Evolutionary conservation across 495 filamentous ascomycete species (phyloP), one percentile per base, ranked within the genome.

Genomic region (Astrothelium subdiscretum): DNA sequence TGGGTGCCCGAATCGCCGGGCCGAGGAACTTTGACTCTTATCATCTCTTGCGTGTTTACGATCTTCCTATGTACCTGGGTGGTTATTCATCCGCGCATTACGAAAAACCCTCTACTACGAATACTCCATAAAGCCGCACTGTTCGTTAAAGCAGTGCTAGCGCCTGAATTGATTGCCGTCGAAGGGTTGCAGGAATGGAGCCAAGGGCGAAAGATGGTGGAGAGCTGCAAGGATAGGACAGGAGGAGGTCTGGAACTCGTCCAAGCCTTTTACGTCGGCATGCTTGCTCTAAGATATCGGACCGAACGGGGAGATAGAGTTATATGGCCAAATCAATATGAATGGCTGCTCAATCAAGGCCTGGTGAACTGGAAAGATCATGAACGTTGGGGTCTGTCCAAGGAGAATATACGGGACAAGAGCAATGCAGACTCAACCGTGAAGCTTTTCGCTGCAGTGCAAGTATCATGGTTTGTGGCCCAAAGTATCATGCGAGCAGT

Each of bases 161-260:
- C 73, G 3, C 73, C 73, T 2, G 72, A 76, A 52, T 69, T 73
- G 32, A 73, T 74, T 35, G 72, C 71, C 6, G 71, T 76, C 13
- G 73, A 76, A 62, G 72, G 72, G 32, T 65, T 74, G 15, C 73
- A 76, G 44, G 73, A 76, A 69, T 74, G 72, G 72, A 69, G 43
- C 0, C 73, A 73, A 63, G 69, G 68, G 26, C 67, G 63, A 29
- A 68, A 64, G 22, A 71, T 73, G 66, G 65, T 66, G 35, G 66
- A 67, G 29, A 62, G 71, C 10, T 70, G 71, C 59, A 61, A 57
- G 29, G 58, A 52, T 15, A 57, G 58, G 20, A 67, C 67, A 15
- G 59, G 64, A 48, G 67, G 66, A 31, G 20, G 67, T 15, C 62
- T 73, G 31, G 69, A 72, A 52, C 59, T 70, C 27, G 57, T 72